phyloP scores from a whole-genome alignment of 108 stramenopile genomes.

The Skeletonema tropicum region DNA sequence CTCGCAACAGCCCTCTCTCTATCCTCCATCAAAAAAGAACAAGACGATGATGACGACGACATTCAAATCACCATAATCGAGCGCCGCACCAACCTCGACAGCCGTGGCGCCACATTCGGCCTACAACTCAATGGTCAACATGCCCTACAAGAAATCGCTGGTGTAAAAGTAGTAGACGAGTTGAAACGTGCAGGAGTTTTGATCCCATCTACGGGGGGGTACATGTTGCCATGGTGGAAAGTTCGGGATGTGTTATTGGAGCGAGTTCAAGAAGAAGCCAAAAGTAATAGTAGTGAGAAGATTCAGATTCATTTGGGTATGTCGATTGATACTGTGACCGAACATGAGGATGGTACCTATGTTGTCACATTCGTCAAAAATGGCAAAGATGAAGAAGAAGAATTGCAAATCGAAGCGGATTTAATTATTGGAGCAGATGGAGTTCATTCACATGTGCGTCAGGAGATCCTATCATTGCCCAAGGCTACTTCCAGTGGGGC shows the following conservation, averaged over 20 bases:
- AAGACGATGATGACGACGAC: neutral
- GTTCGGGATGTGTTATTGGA: slow-evolving; percentile 41
- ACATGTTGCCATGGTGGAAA: slow-evolving; percentile 41
- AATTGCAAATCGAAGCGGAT: no score
- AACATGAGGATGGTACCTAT: slow-evolving; percentile 1
- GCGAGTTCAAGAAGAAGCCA: slow-evolving; percentile 2
- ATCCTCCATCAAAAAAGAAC: no score
- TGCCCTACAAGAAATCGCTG: slow-evolving; percentile 36
- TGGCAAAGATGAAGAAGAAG: no score
- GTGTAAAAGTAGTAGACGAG: slow-evolving; percentile 21
- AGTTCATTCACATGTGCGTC: slow-evolving; percentile 43
- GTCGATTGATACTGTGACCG: neutral
- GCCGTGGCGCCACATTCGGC: slow-evolving; percentile 45
- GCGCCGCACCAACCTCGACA: slow-evolving; percentile 9
- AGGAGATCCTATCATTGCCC: slow-evolving; percentile 5
- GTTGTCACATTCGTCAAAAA: slow-evolving; percentile 5
- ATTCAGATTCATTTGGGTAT: slow-evolving; percentile 5
- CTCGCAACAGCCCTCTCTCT: slow-evolving; percentile 32
- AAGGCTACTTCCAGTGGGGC: slow-evolving; percentile 5
- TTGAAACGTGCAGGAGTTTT: slow-evolving; percentile 14
- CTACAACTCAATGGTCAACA: slow-evolving; percentile 29
- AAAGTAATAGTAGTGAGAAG: no score
- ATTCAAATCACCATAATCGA: slow-evolving; percentile 21
- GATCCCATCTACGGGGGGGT: slow-evolving; percentile 6
- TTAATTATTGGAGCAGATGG: slow-evolving; percentile 53